phyloP scores from a whole-genome alignment of 2,329 filamentous ascomycete genomes.

The Paecilomyces variotii region DNA sequence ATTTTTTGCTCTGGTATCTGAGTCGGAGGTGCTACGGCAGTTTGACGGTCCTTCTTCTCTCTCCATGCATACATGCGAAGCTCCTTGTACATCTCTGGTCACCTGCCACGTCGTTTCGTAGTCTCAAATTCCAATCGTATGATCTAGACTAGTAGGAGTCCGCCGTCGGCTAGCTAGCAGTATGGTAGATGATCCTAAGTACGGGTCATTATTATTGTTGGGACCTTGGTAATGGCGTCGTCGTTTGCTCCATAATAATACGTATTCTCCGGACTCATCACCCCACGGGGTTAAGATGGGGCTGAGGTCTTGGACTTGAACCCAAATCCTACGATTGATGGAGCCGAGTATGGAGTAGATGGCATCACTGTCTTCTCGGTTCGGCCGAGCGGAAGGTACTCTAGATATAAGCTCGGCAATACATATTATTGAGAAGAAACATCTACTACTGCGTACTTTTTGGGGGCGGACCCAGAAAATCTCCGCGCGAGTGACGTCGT shows the following conservation, averaged over 20 bases:
- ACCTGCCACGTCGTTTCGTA: not conserved
- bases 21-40: not conserved
- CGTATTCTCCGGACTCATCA: not conserved
- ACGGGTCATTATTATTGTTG: not conserved
- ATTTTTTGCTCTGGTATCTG: no score
- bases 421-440: not conserved
- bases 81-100: not conserved
- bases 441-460: no score
- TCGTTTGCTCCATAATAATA: not conserved
- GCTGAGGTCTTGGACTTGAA: not conserved
- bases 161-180: no score
- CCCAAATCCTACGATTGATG: no score
- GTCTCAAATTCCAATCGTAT: not conserved
- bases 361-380: conserved; percentile 1
- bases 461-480: no score
- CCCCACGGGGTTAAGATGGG: not conserved
- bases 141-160: not conserved
- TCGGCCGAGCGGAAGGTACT: conserved; percentile 13
- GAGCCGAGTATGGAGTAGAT: no score
- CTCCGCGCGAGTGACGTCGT: not conserved
- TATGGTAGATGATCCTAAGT: not conserved
- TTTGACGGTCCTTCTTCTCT: not conserved
- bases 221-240: not conserved
- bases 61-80: not conserved
- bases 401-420: not conserved